Percentiles rank a stretch among this genome's conserved stretches.
Conservation (phyloP, 768 basidiomycete species). For the Paxillus ammoniavirescens region DNA sequence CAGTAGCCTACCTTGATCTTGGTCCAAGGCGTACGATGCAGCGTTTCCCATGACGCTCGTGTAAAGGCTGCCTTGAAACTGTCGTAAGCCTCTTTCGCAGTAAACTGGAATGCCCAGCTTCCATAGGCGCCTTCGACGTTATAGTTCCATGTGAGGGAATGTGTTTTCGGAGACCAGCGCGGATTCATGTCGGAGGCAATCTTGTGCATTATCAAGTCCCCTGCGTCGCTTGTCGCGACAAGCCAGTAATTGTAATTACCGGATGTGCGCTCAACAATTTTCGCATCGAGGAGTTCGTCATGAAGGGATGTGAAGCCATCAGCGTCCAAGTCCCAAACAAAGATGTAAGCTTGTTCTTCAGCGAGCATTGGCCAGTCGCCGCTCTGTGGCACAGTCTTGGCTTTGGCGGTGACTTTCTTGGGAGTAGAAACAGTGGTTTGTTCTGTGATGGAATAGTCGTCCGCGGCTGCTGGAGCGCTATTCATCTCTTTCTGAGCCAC, state of each 20-base stretch:
- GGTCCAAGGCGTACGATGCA: constrained; percentile 69
- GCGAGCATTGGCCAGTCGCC: constrained; percentile 27
- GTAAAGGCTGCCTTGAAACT: constrained; percentile 63
- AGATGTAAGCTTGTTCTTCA: constrained; percentile 53
- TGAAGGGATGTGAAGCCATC: constrained; percentile 45
- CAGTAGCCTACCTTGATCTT: constrained; percentile 67
- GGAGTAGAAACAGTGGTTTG: constrained; percentile 13
- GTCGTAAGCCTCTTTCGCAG: constrained; percentile 51
- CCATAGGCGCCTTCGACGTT: constrained; percentile 51
- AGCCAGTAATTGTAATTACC: constrained; percentile 58
- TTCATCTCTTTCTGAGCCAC: constrained; percentile 6
- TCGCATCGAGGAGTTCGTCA: constrained; percentile 54
- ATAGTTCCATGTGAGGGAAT: constrained; percentile 90
- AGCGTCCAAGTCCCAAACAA: constrained; percentile 55
- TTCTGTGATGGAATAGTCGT: constrained; percentile 5
- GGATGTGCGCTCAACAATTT: constrained; percentile 46
- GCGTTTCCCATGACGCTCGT: constrained; percentile 75
- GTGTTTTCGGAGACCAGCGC: constrained; percentile 56
- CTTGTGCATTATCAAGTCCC: constrained; percentile 56
- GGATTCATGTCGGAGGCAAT: constrained; percentile 71
- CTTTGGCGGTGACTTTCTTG: constrained; percentile 12
- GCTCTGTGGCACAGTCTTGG: constrained; percentile 16
- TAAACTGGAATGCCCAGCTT: constrained; percentile 85
- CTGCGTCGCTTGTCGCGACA: constrained; percentile 48
- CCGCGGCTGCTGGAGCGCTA: constrained; percentile 1